phyloP scores from a whole-genome alignment of 768 basidiomycete genomes.

The Daedalea quercina region DNA sequence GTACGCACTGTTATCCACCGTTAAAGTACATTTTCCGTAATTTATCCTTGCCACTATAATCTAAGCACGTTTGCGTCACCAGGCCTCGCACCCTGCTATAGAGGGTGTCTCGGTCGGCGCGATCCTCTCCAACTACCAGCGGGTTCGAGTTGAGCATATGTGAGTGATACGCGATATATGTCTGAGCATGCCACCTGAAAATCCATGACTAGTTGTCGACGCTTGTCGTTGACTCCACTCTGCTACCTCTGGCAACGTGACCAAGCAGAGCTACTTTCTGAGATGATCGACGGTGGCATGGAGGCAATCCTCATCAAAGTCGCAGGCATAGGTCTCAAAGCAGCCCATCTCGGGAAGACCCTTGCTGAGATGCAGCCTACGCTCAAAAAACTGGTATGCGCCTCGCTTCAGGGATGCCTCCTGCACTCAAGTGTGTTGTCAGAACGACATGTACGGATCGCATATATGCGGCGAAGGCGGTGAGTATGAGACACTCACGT shows the following conservation, averaged over 20 bases:
- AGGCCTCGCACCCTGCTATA: constrained; percentile 76
- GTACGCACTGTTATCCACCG: constrained; percentile 56
- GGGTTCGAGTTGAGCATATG: constrained; percentile 98
- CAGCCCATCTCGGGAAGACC: constrained; percentile 71
- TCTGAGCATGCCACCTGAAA: neutral
- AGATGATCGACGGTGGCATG: constrained; percentile 81
- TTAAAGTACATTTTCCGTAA: constrained; percentile 54
- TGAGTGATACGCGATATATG: constrained; percentile 29
- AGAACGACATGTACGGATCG: constrained; percentile 81
- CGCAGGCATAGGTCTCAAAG: constrained; percentile 84
- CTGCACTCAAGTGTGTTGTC: no score
- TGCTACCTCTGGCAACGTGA: constrained; percentile 93
- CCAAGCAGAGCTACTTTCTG: constrained; percentile 75
- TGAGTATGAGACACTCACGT: constrained; percentile 92
- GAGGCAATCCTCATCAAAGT: constrained; percentile 89
- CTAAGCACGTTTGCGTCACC: neutral
- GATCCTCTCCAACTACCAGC: constrained; percentile 95
- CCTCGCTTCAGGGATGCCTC: no score
- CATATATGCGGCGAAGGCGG: constrained; percentile 98
- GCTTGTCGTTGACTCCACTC: constrained; percentile 73
- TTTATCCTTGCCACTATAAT: neutral
- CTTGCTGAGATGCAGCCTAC: constrained; percentile 70
- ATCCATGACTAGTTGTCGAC: constrained; percentile 51
- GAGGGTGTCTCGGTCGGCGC: constrained; percentile 91
- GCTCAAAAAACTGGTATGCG: constrained; percentile 65